Percentiles rank a stretch among this genome's conserved stretches.
phyloP scores from a whole-genome alignment of 495 filamentous ascomycete genomes.

The Pyrenula massariospora region DNA sequence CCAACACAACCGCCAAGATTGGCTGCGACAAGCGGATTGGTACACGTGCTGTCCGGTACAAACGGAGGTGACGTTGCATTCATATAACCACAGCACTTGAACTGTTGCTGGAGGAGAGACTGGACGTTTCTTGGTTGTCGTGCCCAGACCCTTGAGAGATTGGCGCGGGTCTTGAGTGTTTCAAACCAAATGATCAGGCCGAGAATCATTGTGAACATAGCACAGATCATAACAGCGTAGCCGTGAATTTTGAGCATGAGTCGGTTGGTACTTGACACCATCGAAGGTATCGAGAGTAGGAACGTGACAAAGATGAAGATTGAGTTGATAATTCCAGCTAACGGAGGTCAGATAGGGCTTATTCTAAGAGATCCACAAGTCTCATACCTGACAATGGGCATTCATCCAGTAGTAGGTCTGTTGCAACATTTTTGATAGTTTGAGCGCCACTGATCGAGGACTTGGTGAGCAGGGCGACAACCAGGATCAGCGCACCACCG shows the following conservation, averaged over 20 bases:
- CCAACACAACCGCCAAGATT: slow-evolving; percentile 51
- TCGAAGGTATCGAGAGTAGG: slow-evolving; percentile 21
- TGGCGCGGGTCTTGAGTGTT: slow-evolving; percentile 50
- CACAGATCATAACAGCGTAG: slow-evolving; percentile 47
- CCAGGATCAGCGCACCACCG: slow-evolving; percentile 51
- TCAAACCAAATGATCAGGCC: slow-evolving; percentile 59
- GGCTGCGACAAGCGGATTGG: slow-evolving; percentile 50
- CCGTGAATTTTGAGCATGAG: slow-evolving; percentile 34
- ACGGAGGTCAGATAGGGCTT: too few species aligned
- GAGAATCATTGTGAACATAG: slow-evolving; percentile 49
- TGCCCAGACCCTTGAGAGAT: slow-evolving; percentile 43
- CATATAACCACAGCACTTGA: slow-evolving; percentile 63
- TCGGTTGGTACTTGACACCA: slow-evolving; percentile 20
- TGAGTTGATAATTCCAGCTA: slow-evolving; percentile 55
- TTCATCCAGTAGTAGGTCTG: slow-evolving; percentile 46
- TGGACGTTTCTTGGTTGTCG: slow-evolving; percentile 38
- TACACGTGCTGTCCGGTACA: slow-evolving; percentile 46
- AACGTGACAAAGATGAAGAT: slow-evolving; percentile 48
- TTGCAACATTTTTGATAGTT: slow-evolving; percentile 44
- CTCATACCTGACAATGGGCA: slow-evolving; percentile 48
- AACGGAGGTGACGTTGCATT: slow-evolving; percentile 56
- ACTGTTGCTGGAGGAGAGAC: slow-evolving; percentile 57
- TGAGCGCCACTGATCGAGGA: slow-evolving; percentile 27
- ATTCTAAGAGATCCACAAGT: too few species aligned
- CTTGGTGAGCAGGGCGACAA: slow-evolving; percentile 48